phyloP scores from a whole-genome alignment of 495 filamentous ascomycete genomes.

The Usnea hakonensis region DNA sequence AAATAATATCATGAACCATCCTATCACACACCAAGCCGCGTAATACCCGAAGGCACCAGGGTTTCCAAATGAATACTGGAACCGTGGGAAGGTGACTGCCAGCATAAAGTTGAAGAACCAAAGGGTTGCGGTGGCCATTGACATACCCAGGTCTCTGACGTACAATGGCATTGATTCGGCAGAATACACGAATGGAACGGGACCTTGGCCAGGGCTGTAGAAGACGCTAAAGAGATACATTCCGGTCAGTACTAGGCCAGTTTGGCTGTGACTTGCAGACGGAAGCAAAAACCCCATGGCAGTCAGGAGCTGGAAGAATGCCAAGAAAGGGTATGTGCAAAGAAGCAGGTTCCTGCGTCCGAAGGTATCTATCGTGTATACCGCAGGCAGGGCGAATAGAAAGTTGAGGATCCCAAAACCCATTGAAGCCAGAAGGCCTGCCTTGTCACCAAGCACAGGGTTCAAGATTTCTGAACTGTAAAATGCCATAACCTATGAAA shows the following conservation, averaged over 20 bases:
- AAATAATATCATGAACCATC: constrained; percentile 47
- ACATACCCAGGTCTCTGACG: constrained; percentile 49
- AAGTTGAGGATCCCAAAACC: constrained; percentile 61
- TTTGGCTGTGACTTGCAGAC: constrained; percentile 23
- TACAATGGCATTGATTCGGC: constrained; percentile 53
- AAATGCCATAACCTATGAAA: no score
- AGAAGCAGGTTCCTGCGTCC: constrained; percentile 55
- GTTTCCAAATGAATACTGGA: constrained; percentile 42
- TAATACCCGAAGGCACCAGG: constrained; percentile 58
- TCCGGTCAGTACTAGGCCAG: constrained; percentile 43
- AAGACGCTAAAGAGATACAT: constrained; percentile 41
- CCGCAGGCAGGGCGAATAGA: constrained; percentile 57
- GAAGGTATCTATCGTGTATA: constrained; percentile 62
- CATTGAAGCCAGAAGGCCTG: constrained; percentile 45
- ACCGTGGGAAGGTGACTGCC: constrained; percentile 48
- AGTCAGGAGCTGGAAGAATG: constrained; percentile 48
- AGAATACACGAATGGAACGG: constrained; percentile 36
- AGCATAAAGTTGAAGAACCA: constrained; percentile 50
- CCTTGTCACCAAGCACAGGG: constrained; percentile 44
- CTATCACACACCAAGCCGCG: constrained; percentile 51
- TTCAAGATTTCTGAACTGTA: constrained; percentile 36
- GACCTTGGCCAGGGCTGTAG: constrained; percentile 50
- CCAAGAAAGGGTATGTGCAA: constrained; percentile 57
- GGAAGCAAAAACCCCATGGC: constrained; percentile 53
- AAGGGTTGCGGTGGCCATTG: constrained; percentile 23